Conservation (phyloP, 805 yeast species). For the Metschnikowia lochheadii region DNA sequence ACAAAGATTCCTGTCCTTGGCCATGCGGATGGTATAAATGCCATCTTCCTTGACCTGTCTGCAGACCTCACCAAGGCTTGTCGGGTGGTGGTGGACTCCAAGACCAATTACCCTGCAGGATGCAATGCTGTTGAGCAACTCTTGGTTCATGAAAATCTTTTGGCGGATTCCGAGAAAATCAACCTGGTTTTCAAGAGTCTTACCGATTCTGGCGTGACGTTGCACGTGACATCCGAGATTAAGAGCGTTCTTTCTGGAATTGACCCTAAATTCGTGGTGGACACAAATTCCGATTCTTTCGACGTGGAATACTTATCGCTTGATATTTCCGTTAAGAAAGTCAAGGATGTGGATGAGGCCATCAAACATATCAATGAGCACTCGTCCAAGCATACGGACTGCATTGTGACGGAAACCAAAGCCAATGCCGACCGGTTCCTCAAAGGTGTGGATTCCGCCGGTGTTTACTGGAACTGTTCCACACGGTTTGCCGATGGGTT, state of each 20-base stretch:
- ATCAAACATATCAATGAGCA: constrained; percentile 81
- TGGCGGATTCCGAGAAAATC: constrained; percentile 22
- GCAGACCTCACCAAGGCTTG: constrained; percentile 78
- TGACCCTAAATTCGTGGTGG: constrained; percentile 32
- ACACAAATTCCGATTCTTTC: constrained; percentile 65
- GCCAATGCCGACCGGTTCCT: constrained; percentile 70
- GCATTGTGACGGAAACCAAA: constrained; percentile 76
- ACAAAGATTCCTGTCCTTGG: constrained; percentile 97
- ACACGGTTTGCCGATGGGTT: constrained; percentile 98
- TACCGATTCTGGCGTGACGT: constrained; percentile 61
- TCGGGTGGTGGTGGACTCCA: constrained; percentile 75
- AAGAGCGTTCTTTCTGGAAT: constrained; percentile 24
- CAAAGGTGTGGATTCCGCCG: constrained; percentile 88
- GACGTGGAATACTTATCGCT: constrained; percentile 78
- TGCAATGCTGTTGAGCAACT: constrained; percentile 95
- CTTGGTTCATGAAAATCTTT: constrained; percentile 49
- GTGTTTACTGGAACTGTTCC: constrained; percentile 96
- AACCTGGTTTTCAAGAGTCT: constrained; percentile 38
- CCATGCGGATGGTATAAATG: constrained; percentile 97
- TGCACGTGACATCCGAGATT: constrained; percentile 61
- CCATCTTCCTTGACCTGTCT: constrained; percentile 73
- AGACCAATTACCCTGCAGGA: constrained; percentile 98
- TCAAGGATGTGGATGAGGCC: constrained; percentile 63
- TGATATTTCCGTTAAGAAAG: constrained; percentile 72
- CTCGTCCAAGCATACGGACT: constrained; percentile 95